Base-by-base conservation (phyloP, 2,329 filamentous ascomycete species). In the Tolypocladium nubicola region DNA sequence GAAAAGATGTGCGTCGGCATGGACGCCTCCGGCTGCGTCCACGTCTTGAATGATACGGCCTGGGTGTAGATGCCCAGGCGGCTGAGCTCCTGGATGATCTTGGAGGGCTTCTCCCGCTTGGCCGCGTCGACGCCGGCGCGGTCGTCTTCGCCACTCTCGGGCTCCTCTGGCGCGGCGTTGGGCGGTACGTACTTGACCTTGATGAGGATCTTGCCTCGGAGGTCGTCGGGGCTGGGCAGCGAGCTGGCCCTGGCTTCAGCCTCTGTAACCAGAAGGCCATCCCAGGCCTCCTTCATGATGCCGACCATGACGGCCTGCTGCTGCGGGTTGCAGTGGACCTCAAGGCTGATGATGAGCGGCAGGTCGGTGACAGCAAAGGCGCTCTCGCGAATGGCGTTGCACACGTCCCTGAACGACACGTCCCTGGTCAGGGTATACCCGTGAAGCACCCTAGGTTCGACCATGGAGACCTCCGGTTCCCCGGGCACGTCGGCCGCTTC, bases 291-390 rank as follows among this genome's bases (percentile, higher is more conserved):
- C 61, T 85, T 80, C 84, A 99, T 97, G 66, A 97, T 96, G 60
- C 88, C 80, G 6, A 96, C 91, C 90, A 97, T 97, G 58, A 87
- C 80, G 62, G 88, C 82, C 70, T 99, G 94, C 72, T 99, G 94
- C 57, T 87, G 81, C 0, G 83, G 73, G 60, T 79, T 79, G 61
- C 90, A 91, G 74, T 97, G 94, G 0, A 97, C 90, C 71, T 99
- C 94, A 38, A 99, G 80, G 67, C 90, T 96, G 64, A 97, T 87
- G 59, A 97, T 93, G n/a, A 99, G 77, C 0, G 94, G 94, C 21
- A 96, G 76, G 60, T 93, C 86, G 23, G 83, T 86, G 4, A 78
- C 82, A 3, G 81, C 74, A 65, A 97, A 97, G 1, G 88, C 91
- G 65, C 86, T 83, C 57, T 96, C 83, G 38, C 84, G 79, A 62